Evolutionary conservation across 768 basidiomycete genomes (phyloP).

Genomic region (Serpula lacrymans): DNA sequence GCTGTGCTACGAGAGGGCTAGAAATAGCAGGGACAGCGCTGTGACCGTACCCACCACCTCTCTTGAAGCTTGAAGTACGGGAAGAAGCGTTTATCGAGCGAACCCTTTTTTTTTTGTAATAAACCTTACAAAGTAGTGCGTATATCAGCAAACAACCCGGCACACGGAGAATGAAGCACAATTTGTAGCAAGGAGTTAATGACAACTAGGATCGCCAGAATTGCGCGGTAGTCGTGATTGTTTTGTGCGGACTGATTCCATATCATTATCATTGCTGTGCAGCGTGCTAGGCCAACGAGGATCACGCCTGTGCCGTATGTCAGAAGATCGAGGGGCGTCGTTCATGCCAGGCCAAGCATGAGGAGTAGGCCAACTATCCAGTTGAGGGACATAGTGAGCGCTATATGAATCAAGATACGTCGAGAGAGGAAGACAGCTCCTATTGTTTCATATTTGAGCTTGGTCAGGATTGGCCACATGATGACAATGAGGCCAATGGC

Average conservation of each 20-base stretch:
- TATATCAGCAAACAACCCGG: constrained; percentile 70
- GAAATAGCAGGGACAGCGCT: too few relatives aligned
- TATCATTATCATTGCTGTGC: constrained; percentile 61
- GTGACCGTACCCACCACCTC: too few relatives aligned
- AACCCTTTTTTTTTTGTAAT: constrained; percentile 37
- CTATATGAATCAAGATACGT: constrained; percentile 58
- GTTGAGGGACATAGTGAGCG: constrained; percentile 61
- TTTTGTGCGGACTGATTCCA: constrained; percentile 70
- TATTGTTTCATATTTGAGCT: constrained; percentile 68
- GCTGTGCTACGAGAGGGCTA: too few relatives aligned
- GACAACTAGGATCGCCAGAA: constrained; percentile 72
- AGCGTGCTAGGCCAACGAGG: constrained; percentile 49
- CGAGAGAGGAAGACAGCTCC: constrained; percentile 48
- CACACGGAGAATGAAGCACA: constrained; percentile 55
- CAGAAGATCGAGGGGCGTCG: constrained; percentile 68
- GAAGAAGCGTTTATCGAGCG: constrained; percentile 56
- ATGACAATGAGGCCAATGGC: constrained; percentile 73
- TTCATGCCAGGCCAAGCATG: constrained; percentile 78
- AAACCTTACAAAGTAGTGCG: constrained; percentile 48
- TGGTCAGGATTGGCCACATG: constrained; percentile 76
- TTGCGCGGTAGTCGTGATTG: constrained; percentile 63
- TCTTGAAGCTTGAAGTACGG: too few relatives aligned
- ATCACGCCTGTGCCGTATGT: constrained; percentile 71
- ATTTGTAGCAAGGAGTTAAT: constrained; percentile 76
- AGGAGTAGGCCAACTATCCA: constrained; percentile 74